These are phyloP conservation scores for Ustulina deusta DNA, from an alignment of 2,329 filamentous ascomycete species.

Conservation along the genomic window DNA sequence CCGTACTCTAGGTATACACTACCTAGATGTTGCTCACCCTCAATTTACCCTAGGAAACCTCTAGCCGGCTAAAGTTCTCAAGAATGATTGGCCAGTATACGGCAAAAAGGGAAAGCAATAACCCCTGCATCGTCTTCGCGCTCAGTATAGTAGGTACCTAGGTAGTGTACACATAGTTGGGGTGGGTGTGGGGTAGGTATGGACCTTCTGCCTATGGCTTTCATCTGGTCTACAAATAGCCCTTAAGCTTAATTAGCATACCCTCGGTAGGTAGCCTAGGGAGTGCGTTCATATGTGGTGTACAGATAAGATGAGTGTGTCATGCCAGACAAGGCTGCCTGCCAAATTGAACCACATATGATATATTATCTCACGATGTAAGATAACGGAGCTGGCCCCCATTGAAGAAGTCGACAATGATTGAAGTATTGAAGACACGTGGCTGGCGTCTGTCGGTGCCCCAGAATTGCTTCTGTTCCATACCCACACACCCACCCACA, in stretches of 20 bases:
- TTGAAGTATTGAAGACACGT: conserved; percentile 31
- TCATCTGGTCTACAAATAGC: conserved; percentile 30
- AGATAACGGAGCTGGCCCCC: neutral
- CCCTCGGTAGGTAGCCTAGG: neutral
- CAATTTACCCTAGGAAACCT: conserved; percentile 12
- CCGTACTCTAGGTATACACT: neutral
- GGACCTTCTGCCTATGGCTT: conserved; percentile 18
- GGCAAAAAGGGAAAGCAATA: conserved; percentile 11
- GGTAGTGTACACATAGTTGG: too few species aligned
- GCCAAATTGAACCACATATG: neutral
- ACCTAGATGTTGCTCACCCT: neutral
- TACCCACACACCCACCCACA: conserved; percentile 7
- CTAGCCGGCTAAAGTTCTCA: neutral
- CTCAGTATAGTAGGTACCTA: neutral
- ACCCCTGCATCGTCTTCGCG: neutral
- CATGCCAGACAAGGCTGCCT: conserved; percentile 4
- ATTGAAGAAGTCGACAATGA: conserved; percentile 9
- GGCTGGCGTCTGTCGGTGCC: conserved; percentile 33
- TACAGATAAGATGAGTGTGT: too few species aligned
- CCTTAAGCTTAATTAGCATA: neutral
- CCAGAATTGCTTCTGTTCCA: conserved; percentile 26
- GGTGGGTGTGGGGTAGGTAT: conserved; percentile 23
- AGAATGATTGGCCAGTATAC: conserved; percentile 30
- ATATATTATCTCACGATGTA: neutral
- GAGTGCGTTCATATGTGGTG: too few species aligned